Conservation (phyloP, 2,329 filamentous ascomycete genomes). For the Xylariaceae sp. region DNA sequence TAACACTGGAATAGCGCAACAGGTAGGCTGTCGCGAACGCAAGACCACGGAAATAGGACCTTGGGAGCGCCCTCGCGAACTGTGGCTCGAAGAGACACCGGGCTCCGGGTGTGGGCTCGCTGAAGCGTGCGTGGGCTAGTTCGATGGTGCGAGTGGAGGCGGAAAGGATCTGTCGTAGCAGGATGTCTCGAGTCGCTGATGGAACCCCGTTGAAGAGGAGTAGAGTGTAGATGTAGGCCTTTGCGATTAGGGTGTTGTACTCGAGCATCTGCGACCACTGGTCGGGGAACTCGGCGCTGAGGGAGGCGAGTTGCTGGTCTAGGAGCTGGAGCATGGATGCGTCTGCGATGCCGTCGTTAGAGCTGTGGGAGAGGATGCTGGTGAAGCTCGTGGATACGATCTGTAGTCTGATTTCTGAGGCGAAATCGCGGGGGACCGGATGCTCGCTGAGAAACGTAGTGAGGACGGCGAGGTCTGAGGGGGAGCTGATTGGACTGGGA, state of each 20-base stretch:
- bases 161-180: constrained; percentile 23
- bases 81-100: constrained; percentile 10
- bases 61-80: constrained; percentile 17
- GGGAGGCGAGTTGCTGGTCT: constrained; percentile 22
- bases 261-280: constrained; percentile 21
- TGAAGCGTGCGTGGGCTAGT: constrained; percentile 18
- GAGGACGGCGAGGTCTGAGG: constrained; percentile 22
- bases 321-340: constrained; percentile 26
- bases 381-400: constrained; percentile 22
- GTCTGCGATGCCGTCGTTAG: constrained; percentile 21
- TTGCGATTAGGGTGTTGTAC: constrained; percentile 20
- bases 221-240: constrained; percentile 25
- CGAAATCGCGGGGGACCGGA: constrained; percentile 20
- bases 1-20: constrained; percentile 25
- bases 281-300: constrained; percentile 19
- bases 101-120: constrained; percentile 6
- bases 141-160: constrained; percentile 24
- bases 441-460: constrained; percentile 17
- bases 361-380: constrained; percentile 21
- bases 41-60: constrained; percentile 23
- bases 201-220: constrained; percentile 19
- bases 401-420: constrained; percentile 21
- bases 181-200: constrained; percentile 16
- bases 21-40: constrained; percentile 28
- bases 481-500: constrained; percentile 20